Evolutionary conservation across 1,284 basidiomycete genomes (phyloP).

Genomic region (Ceratobasidium sp.): DNA sequence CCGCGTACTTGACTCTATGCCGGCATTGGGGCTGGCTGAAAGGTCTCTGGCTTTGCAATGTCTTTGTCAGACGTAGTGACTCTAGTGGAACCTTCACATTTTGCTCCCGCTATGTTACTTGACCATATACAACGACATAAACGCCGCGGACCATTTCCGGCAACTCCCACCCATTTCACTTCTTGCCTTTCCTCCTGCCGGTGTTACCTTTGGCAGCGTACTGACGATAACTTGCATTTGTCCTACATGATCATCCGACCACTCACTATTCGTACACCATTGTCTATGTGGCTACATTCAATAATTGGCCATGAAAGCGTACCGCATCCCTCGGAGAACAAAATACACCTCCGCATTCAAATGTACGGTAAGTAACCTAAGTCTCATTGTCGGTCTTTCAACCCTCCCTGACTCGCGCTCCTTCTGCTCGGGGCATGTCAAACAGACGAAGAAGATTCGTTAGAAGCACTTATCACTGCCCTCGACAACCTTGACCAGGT

Average conservation of each 20-base stretch:
- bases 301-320: constrained; percentile 65
- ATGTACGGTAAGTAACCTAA: constrained; percentile 88
- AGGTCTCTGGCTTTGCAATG: neutral
- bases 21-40: neutral
- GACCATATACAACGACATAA: constrained; percentile 10
- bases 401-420: constrained; percentile 25
- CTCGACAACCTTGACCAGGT: constrained; percentile 78
- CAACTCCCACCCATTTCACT: constrained; percentile 42
- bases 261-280: constrained; percentile 20
- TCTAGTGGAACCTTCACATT: constrained; percentile 7
- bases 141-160: constrained; percentile 8
- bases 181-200: constrained; percentile 27
- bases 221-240: constrained; percentile 33
- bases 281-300: constrained; percentile 16
- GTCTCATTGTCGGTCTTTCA: constrained; percentile 23
- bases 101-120: constrained; percentile 17
- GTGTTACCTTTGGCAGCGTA: constrained; percentile 13
- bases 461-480: constrained; percentile 81
- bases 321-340: constrained; percentile 96
- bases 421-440: constrained; percentile 18
- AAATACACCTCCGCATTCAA: constrained; percentile 96
- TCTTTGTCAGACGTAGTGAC: too few relatives aligned
- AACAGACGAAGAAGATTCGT: constrained; percentile 81
- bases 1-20: constrained; percentile 28
- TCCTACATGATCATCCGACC: constrained; percentile 21